These are phyloP conservation scores for Uronychia setigera DNA, from an alignment of 73 alveolate genomes.

Conservation along the genomic window DNA sequence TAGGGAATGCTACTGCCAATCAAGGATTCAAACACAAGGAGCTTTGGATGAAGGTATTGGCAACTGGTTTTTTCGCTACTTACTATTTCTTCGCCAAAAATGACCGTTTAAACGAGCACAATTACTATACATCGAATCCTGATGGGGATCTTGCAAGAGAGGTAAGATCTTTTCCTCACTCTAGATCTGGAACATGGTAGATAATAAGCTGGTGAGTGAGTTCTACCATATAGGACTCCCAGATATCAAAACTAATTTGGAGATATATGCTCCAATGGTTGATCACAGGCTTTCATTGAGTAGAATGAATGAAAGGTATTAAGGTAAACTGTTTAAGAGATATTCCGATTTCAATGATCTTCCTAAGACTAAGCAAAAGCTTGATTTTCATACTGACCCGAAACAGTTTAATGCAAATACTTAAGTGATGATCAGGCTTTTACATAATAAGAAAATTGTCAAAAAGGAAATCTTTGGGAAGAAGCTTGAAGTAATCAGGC, in stretches of 20 bases:
- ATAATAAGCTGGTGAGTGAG: background rate
- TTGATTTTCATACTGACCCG: background rate
- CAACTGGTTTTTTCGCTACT: constrained; percentile 23
- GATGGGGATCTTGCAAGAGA: constrained; percentile 44
- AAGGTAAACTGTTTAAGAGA: background rate
- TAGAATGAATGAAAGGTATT: background rate
- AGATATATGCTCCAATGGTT: background rate
- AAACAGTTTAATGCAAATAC: background rate
- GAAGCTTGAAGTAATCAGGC: background rate
- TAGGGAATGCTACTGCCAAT: background rate
- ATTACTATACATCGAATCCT: constrained; percentile 41
- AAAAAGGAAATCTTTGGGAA: background rate
- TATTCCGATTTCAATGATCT: background rate
- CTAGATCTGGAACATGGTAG: constrained; percentile 44
- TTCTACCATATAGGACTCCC: background rate
- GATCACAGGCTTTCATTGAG: background rate
- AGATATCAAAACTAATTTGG: background rate
- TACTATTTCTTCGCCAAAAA: constrained; percentile 29
- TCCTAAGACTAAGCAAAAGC: background rate
- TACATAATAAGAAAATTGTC: no score
- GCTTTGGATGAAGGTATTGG: background rate
- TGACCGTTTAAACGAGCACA: constrained; percentile 30
- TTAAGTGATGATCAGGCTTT: background rate
- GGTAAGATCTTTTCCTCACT: background rate
- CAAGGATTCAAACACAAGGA: background rate